Evolutionary conservation across 305 asterid species (phyloP), one percentile per base, ranked within the genome.

Genomic region (Rubia tinctorum): DNA sequence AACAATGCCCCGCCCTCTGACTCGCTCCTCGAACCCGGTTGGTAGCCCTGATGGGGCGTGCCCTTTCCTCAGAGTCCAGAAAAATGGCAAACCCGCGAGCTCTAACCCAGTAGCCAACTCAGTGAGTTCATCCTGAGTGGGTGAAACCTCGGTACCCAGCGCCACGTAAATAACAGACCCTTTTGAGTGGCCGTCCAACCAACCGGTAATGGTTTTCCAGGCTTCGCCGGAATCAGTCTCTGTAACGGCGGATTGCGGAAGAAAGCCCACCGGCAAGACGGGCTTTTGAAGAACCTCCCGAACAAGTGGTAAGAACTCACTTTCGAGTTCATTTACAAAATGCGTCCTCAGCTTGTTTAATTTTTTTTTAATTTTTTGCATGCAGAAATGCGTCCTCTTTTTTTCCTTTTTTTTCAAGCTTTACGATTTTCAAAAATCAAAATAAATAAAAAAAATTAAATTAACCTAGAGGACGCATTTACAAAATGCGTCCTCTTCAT

Each of bases 81-180:
- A 75, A 79, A 90, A 90, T 0, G 88, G 82, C 0, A 79, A 78
- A 6, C 74, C 84, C 0, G 89, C 80, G n/a, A 74, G 61, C 78
- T 88, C 93, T 39, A 88, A 66, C 8, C 91, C 91, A 1, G 72
- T 69, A 12, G 91, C 87, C 43, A 89, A 55, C 78, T 87, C 91
- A 22, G 27, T 62, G 59, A 89, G 76, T 34, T 88, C 78, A 10
- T 30, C 68, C 72, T 80, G 79, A 71, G 69, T 77, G 22, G 60
- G 78, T 13, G 47, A 47, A 20, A 58, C 82, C 69, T 86, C 90
- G 10, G 82, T 80, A 7, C 88, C 87, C 1, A 86, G 76, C 1
- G 84, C 88, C 7, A 80, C 80, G 45, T 82, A 84, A 14, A 86
- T 64, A 1, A 84, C 86, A 0, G 81, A 71, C 0, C 74, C 81